Percentiles rank a stretch among this genome's conserved stretches.
Evolutionary conservation across 306 rosid genomes (phyloP).

Genomic region (Gleditsia sinensis): DNA sequence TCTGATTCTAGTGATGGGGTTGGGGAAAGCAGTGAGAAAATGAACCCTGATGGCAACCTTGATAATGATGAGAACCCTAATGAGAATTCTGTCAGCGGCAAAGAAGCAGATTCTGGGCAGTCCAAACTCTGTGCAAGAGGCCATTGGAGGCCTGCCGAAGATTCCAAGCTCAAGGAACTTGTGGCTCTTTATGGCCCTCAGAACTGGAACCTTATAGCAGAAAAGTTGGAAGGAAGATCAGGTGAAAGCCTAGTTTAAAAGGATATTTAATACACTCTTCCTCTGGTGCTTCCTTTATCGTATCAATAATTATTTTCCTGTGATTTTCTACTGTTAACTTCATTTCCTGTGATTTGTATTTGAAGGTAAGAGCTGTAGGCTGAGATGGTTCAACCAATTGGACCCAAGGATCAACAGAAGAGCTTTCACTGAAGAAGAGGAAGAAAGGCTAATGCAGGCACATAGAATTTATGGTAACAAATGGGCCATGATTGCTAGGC

Average conservation of each 20-base stretch:
- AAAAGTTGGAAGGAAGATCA: constrained; percentile 97
- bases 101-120: constrained; percentile 60
- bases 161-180: constrained; percentile 88
- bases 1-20: constrained; percentile 62
- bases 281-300: too few species aligned
- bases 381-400: constrained; percentile 97
- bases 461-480: constrained; percentile 95
- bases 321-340: not conserved
- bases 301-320: too few species aligned
- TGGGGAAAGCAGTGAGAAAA: not conserved
- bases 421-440: constrained; percentile 90
- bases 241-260: too few species aligned
- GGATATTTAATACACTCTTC: too few species aligned
- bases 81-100: constrained; percentile 43
- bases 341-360: too few species aligned
- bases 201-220: constrained; percentile 97
- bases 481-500: constrained; percentile 99
- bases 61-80: too few species aligned
- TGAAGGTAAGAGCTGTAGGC: constrained; percentile 90
- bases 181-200: constrained; percentile 96
- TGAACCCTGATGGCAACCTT: too few species aligned
- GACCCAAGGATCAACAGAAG: constrained; percentile 96
- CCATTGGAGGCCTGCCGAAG: constrained; percentile 99
- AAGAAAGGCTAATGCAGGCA: constrained; percentile 94
- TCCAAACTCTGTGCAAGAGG: constrained; percentile 92